Evolutionary conservation across 257 asterid genomes (phyloP).

Genomic region (Fraxinus cuspidata): DNA sequence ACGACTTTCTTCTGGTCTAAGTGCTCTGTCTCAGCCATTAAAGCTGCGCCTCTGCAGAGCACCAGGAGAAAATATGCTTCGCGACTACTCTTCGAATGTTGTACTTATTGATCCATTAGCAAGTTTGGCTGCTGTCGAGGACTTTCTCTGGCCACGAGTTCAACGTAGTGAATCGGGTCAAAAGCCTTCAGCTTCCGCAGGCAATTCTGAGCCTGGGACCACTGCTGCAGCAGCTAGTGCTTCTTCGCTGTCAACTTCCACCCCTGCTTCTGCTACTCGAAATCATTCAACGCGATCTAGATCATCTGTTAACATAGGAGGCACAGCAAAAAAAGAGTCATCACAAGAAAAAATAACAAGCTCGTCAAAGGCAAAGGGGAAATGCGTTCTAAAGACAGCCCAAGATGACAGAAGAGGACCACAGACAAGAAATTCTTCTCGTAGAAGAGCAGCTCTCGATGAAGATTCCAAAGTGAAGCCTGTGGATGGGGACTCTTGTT

Average conservation of each 20-base stretch:
- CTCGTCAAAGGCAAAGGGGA: constrained; percentile 83
- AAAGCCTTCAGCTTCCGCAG: constrained; percentile 59
- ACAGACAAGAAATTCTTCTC: constrained; percentile 86
- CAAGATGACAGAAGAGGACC: constrained; percentile 84
- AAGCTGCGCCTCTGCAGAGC: constrained; percentile 98
- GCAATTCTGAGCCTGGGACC: constrained; percentile 60
- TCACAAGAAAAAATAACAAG: constrained; percentile 55
- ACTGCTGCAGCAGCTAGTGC: constrained; percentile 51
- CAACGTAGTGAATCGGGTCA: constrained; percentile 75
- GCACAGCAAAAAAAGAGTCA: constrained; percentile 57
- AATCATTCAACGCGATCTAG: constrained; percentile 77
- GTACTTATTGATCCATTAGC: constrained; percentile 92
- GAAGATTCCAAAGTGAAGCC: constrained; percentile 75
- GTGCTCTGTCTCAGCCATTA: constrained; percentile 88
- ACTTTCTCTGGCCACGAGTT: constrained; percentile 91
- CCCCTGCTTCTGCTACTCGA: constrained; percentile 61
- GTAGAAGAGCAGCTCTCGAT: constrained; percentile 78
- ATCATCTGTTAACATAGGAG: constrained; percentile 64
- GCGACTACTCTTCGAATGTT: constrained; percentile 92
- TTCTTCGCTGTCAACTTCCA: constrained; percentile 56
- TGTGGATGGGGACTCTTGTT: constrained; percentile 71
- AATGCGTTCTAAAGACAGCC: constrained; percentile 73
- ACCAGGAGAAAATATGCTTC: constrained; percentile 88
- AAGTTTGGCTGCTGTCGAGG: constrained; percentile 93
- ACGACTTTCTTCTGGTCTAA: constrained; percentile 89